A percentile compares a stretch with the other conserved stretches of the same genome.
Evolutionary conservation across 2,329 filamentous ascomycete species (phyloP).

Genomic region (Alternaria sp.): DNA sequence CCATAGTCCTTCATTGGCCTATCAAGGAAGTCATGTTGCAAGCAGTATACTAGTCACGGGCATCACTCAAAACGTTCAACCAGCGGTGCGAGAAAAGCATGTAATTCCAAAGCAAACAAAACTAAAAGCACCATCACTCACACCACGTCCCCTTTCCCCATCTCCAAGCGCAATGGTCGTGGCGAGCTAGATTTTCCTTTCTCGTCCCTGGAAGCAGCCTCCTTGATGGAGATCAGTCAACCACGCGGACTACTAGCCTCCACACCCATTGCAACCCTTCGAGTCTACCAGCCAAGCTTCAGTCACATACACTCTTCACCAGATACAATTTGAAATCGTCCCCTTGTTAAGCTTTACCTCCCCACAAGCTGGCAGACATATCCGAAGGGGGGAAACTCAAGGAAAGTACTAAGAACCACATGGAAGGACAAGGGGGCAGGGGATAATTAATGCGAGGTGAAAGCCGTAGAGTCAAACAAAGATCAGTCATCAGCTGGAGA

Average conservation of each 20-base stretch:
- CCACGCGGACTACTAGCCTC: conserved; percentile 23
- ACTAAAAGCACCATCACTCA: conserved; percentile 17
- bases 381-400: conserved; percentile 46
- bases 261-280: conserved; percentile 21
- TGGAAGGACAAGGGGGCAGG: conserved; percentile 38
- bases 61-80: neutral
- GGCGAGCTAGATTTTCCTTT: conserved; percentile 33
- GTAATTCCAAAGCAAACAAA: conserved; percentile 20
- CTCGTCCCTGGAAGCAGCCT: conserved; percentile 40
- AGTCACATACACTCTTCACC: conserved; percentile 19
- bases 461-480: conserved; percentile 37
- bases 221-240: conserved; percentile 18
- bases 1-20: neutral
- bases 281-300: conserved; percentile 29
- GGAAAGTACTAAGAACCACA: conserved; percentile 34
- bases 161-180: conserved; percentile 28
- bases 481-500: conserved; percentile 37
- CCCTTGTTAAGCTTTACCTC: conserved; percentile 47
- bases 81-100: conserved; percentile 9
- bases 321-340: conserved; percentile 47
- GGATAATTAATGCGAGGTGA: conserved; percentile 42
- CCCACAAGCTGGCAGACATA: conserved; percentile 52
- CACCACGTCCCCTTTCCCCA: conserved; percentile 7
- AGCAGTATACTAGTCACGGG: neutral
- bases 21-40: neutral